Conservation (phyloP, 2,329 filamentous ascomycete species). For the Curvularia spicifera region DNA sequence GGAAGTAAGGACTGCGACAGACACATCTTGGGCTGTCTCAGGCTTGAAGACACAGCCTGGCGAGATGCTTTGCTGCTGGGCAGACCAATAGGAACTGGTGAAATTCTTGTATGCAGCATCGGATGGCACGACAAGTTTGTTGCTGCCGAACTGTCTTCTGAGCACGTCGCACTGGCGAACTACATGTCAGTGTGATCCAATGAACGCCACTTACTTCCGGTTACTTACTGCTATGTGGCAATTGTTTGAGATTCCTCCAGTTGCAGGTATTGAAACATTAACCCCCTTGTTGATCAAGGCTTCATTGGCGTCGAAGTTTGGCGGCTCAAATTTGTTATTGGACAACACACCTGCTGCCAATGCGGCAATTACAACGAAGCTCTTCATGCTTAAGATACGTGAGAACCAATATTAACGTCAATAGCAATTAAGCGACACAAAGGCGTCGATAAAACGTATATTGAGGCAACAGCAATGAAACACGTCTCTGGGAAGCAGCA, state of each 20-base stretch:
- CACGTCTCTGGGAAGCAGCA: background rate
- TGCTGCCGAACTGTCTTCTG: conserved; percentile 23
- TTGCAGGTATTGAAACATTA: conserved; percentile 13
- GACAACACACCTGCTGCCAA: conserved; percentile 6
- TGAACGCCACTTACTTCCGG: background rate
- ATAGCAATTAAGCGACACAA: background rate
- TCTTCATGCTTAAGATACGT: conserved; percentile 4
- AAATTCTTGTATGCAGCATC: conserved; percentile 29
- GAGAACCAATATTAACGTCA: background rate
- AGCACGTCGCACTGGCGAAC: conserved; percentile 30
- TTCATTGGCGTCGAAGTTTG: conserved; percentile 28
- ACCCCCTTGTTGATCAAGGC: conserved; percentile 30
- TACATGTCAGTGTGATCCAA: conserved; percentile 2
- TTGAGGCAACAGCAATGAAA: background rate
- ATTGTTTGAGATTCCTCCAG: conserved; percentile 4
- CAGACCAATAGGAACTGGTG: conserved; percentile 22
- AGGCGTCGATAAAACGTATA: background rate
- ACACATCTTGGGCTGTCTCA: conserved; percentile 18
- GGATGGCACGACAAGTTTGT: conserved; percentile 19
- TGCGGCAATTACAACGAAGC: background rate
- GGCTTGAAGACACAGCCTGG: conserved; percentile 30
- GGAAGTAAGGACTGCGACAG: conserved; percentile 21
- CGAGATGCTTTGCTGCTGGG: conserved; percentile 20
- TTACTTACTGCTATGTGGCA: conserved; percentile 31
- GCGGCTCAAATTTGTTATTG: conserved; percentile 18